These are phyloP conservation scores for Xylaria polymorpha DNA, from an alignment of 2,329 filamentous ascomycete species.

Conservation along the genomic window DNA sequence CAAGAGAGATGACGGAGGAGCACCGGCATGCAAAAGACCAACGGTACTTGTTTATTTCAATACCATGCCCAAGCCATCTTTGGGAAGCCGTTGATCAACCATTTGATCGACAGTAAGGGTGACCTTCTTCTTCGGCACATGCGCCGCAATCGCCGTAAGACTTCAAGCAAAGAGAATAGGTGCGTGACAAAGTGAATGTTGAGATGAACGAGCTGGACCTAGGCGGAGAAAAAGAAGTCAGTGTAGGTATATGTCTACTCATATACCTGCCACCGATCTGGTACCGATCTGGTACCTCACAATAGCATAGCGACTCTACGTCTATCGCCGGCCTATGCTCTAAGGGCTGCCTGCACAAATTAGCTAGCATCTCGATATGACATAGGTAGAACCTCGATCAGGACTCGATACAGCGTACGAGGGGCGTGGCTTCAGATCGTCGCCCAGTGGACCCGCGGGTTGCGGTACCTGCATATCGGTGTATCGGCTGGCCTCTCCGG, in stretches of 20 bases:
- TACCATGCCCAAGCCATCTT: constrained; percentile 23
- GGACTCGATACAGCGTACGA: constrained; percentile 1
- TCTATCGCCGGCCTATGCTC: not conserved
- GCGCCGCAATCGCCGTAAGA: constrained; percentile 24
- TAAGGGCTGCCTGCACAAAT: not conserved
- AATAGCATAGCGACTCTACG: not conserved
- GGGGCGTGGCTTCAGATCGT: constrained; percentile 33
- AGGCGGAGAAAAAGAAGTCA: not conserved
- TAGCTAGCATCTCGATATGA: constrained; percentile 2
- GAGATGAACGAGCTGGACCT: not conserved
- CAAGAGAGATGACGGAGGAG: constrained; percentile 7
- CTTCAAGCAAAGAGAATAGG: constrained; percentile 5
- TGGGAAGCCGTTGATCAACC: constrained; percentile 34
- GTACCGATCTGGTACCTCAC: not conserved
- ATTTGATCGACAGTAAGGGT: constrained; percentile 36
- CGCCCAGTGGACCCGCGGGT: constrained; percentile 40
- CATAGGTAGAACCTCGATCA: constrained; percentile 2
- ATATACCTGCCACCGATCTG: not conserved
- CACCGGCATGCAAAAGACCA: not conserved
- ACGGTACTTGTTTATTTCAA: constrained; percentile 22
- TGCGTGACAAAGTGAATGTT: not conserved
- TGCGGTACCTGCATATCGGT: constrained; percentile 52
- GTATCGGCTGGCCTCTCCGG: constrained; percentile 49
- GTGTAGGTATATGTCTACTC: not conserved
- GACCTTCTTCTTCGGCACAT: constrained; percentile 26